Base-by-base conservation (phyloP, 129 eudicot genomes). In the Pulicaria dysenterica region DNA sequence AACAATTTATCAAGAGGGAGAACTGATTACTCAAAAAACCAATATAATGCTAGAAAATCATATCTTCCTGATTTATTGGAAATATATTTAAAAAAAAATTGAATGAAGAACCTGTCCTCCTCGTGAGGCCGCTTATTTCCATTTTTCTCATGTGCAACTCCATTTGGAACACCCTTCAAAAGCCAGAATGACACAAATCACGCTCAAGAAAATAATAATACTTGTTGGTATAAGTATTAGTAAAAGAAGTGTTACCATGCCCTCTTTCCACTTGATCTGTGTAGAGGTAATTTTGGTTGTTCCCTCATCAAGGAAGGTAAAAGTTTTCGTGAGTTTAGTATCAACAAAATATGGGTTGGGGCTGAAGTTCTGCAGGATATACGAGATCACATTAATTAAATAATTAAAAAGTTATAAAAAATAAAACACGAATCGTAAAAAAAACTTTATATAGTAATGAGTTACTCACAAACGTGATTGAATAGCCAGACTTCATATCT, bases 401-500 rank as follows among this genome's bases (percentile, higher is more conserved):
- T 24, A 7, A 61, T 39, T 24, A 24, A 24, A n/a, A n/a, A n/a
- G n/a, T 24, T 24, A 24, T 24, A 0, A 24, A 24, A 2, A 24
- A 24, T 24, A 24, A 14, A 7, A 61, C 48, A 7, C 34, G 36
- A 34, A 39, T 39, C 7, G n/a, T 3, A 12, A 1, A 14, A 61
- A 39, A 16, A 39, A 14, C 7, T 40, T n/a, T 6, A 38, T 3
- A 58, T 42, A 16, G 42, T 16, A 51, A 55, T 64, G 48, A 50
- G 49, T 8, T 50, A 79, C 97, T 82, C 67, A 91, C 97, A 73
- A 91, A 85, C 7, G 89, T 64, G 66, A 91, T 88, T 48, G 95
- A 79, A 79, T 88, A 91, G 48, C 97, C 97, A 4, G 95, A 88
- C 70, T 91, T 88, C 57, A 91, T 84, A 70, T 91, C 97, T 70